These are phyloP conservation scores for Ophiostoma ulmi DNA, from an alignment of 2,329 filamentous ascomycete genomes.

Conservation along the genomic window DNA sequence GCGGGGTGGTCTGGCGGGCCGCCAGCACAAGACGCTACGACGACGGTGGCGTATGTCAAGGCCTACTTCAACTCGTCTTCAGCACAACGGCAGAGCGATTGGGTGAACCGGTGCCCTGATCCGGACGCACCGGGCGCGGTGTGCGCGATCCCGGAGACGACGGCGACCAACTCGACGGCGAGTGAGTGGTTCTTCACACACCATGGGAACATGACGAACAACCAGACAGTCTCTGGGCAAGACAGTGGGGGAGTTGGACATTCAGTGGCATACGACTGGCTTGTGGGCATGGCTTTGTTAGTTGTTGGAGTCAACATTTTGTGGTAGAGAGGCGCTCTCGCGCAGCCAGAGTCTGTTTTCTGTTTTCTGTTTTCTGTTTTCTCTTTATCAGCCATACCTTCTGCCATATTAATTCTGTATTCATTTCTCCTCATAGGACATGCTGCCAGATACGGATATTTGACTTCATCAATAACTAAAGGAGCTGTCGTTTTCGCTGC, in stretches of 20 bases:
- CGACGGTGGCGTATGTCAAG: constrained; percentile 66
- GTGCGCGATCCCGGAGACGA: constrained; percentile 48
- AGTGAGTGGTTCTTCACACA: constrained; percentile 47
- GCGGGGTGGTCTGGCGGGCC: constrained; percentile 66
- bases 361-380: too few species aligned
- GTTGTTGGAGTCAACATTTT: neutral
- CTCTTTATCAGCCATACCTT: too few species aligned
- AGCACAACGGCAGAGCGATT: constrained; percentile 37
- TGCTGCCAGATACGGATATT: too few species aligned
- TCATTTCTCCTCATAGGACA: too few species aligned
- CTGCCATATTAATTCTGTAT: too few species aligned
- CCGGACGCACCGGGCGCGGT: constrained; percentile 37
- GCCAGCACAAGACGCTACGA: constrained; percentile 54
- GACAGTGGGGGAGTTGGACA: constrained; percentile 10
- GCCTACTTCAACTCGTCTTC: constrained; percentile 72
- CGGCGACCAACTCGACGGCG: constrained; percentile 34
- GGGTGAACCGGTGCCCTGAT: constrained; percentile 40
- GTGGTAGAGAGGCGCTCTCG: neutral
- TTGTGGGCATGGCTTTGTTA: neutral
- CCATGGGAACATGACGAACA: constrained; percentile 43
- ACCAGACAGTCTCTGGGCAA: constrained; percentile 40
- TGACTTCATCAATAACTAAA: too few species aligned
- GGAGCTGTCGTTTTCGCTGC: too few species aligned
- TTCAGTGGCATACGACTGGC: neutral
- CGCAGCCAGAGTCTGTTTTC: too few species aligned